These are phyloP conservation scores for Apocynum venetum DNA, from an alignment of 257 asterid genomes.

Conservation along the genomic window DNA sequence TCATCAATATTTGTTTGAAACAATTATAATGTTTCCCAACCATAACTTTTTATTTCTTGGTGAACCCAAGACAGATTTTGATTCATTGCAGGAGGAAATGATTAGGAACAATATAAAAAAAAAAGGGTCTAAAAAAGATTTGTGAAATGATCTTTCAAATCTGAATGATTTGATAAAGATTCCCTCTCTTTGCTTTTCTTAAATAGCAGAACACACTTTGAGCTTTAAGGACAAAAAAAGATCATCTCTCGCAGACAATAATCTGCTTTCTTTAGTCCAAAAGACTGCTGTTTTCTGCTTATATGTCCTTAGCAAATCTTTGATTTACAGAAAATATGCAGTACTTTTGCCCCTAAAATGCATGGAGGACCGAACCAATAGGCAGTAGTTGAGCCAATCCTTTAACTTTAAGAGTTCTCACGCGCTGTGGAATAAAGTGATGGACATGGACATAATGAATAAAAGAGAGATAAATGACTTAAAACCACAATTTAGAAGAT, in stretches of 20 bases:
- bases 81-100: background rate
- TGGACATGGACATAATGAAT: background rate
- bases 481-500: background rate
- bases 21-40: background rate
- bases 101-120: background rate
- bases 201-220: background rate
- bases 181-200: background rate
- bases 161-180: background rate
- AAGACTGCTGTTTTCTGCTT: background rate
- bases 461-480: background rate
- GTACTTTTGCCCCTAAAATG: no score
- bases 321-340: no score
- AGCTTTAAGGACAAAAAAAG: background rate
- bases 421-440: no score
- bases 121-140: background rate
- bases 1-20: background rate
- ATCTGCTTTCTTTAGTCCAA: background rate
- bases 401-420: no score
- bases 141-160: background rate
- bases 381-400: no score
- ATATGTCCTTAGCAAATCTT: no score
- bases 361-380: no score
- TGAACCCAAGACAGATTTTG: background rate
- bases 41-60: background rate
- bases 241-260: background rate